Evolutionary conservation across 116 monocot genomes (phyloP).

Genomic region (Iris pallida): DNA sequence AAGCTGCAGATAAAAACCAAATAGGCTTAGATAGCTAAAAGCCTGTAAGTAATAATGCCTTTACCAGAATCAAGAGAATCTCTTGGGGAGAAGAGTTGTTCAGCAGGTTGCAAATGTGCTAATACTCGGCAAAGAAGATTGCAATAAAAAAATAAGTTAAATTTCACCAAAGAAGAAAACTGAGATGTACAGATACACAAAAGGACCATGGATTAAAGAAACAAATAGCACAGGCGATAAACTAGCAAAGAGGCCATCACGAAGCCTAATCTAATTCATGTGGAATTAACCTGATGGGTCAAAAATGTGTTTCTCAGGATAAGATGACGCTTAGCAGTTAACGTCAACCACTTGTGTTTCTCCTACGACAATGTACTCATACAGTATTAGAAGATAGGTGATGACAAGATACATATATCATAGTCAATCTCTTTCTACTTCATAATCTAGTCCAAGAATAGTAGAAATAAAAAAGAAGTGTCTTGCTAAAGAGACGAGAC

Average conservation of each 20-base stretch:
- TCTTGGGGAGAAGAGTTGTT: no score
- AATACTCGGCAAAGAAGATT: neutral
- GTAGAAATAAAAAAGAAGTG: neutral
- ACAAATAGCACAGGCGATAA: neutral
- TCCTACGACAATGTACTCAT: neutral
- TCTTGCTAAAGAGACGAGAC: neutral
- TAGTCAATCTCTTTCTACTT: no score
- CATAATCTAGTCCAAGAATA: no score
- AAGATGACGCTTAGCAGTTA: neutral
- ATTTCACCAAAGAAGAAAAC: no score
- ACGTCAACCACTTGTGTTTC: neutral
- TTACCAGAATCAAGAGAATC: no score
- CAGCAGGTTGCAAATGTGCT: neutral
- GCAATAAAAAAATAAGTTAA: neutral
- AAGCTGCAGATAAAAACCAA: constrained; percentile 6
- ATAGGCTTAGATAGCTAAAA: no score
- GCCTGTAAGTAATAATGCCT: no score
- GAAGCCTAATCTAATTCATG: no score
- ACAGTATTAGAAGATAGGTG: no score
- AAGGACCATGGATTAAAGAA: neutral
- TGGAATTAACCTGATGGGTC: no score
- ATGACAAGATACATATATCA: no score
- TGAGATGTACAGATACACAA: neutral
- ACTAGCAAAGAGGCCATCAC: neutral
- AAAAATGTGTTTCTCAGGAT: neutral